These are phyloP conservation scores for Erodium moschatum DNA, from an alignment of 441 rosid species.

Conservation along the genomic window DNA sequence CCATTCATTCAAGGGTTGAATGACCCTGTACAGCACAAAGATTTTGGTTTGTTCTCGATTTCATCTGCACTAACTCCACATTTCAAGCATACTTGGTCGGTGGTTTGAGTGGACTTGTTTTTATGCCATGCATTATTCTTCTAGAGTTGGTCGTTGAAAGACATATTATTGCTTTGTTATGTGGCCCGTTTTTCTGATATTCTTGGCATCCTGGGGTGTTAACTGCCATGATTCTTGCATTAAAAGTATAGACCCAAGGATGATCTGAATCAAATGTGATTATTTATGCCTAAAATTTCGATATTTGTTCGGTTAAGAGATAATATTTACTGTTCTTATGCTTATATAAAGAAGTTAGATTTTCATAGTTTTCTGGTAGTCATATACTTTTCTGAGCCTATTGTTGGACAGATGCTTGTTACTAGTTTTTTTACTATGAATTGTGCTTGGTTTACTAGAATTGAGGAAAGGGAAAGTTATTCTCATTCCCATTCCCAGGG, in stretches of 20 bases:
- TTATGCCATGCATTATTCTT: neutral
- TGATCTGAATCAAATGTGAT: neutral
- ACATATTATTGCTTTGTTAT: neutral
- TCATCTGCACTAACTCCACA: constrained; percentile 13
- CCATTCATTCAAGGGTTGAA: constrained; percentile 75
- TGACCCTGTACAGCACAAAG: constrained; percentile 81
- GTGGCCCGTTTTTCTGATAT: neutral
- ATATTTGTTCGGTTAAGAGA: neutral
- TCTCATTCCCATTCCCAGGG: neutral
- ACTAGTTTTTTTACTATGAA: neutral
- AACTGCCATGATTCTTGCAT: neutral
- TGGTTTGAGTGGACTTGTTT: neutral
- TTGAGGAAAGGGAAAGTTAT: neutral
- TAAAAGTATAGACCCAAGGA: neutral
- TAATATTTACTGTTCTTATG: neutral
- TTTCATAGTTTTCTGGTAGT: neutral
- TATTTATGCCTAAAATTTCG: neutral
- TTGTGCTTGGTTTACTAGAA: neutral
- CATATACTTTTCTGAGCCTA: neutral
- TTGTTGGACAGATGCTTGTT: neutral
- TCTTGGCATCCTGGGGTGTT: neutral
- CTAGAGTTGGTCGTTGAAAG: neutral
- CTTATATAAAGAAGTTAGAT: neutral
- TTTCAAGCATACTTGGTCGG: constrained; percentile 11
- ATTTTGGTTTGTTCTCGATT: constrained; percentile 61